phyloP scores from a whole-genome alignment of 2,329 filamentous ascomycete genomes.

The Colletotrichum eleusines region DNA sequence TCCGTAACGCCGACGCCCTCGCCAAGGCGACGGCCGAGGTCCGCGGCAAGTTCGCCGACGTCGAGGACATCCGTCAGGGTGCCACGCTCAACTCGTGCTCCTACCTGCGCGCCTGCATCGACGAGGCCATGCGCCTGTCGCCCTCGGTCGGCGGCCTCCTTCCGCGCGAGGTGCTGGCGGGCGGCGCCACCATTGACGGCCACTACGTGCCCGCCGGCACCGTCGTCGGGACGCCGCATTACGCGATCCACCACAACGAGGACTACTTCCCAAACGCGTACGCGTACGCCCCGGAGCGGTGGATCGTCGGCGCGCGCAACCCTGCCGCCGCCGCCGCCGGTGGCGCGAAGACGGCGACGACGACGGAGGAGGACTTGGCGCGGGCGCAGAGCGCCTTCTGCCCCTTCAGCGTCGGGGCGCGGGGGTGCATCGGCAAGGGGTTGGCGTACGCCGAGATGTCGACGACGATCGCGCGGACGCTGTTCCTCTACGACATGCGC shows the following conservation, averaged over 20 bases:
- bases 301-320: constrained; percentile 65
- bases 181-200: constrained; percentile 67
- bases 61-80: constrained; percentile 68
- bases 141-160: constrained; percentile 71
- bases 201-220: constrained; percentile 67
- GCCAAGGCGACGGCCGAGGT: constrained; percentile 64
- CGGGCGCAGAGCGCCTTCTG: constrained; percentile 77
- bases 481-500: constrained; percentile 73
- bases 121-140: constrained; percentile 74
- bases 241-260: constrained; percentile 76
- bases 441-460: constrained; percentile 77
- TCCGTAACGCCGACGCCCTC: constrained; percentile 63
- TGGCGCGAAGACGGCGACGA: constrained; percentile 47
- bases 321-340: constrained; percentile 42
- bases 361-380: constrained; percentile 64
- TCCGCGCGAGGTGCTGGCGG: constrained; percentile 69
- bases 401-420: constrained; percentile 77
- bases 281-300: constrained; percentile 72
- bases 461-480: constrained; percentile 69
- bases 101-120: constrained; percentile 74
- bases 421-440: constrained; percentile 79
- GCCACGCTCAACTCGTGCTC: constrained; percentile 61
- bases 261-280: constrained; percentile 72
- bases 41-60: constrained; percentile 61
- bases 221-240: constrained; percentile 74